Conservation (phyloP, 1,139 yeast species). For the Yamadazyma kanchanaburiensis region DNA sequence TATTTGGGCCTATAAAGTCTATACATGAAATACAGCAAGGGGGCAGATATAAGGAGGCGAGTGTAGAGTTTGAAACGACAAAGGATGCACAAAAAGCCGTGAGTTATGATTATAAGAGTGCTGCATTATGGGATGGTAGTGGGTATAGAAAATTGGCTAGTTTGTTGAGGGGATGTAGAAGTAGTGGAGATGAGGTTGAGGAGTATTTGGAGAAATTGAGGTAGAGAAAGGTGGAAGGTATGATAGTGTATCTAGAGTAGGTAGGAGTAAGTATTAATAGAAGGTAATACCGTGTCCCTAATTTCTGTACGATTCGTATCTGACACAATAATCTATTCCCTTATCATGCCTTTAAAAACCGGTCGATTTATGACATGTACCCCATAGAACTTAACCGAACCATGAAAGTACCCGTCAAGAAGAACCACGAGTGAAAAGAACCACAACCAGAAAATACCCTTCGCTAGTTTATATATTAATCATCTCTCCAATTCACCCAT, state of each 20-base stretch:
- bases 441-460: slow-evolving; percentile 1
- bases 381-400: too few relatives aligned
- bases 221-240: too few relatives aligned
- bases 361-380: slow-evolving; percentile 21
- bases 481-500: slow-evolving; percentile 81
- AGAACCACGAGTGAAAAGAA: slow-evolving; percentile 4
- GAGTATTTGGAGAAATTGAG: too few relatives aligned
- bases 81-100: slow-evolving; percentile 31
- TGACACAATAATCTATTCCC: slow-evolving; percentile 19
- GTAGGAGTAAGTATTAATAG: too few relatives aligned
- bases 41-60: slow-evolving; percentile 36
- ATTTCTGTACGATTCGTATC: slow-evolving; percentile 33
- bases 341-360: slow-evolving; percentile 18
- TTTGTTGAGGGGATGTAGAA: slow-evolving; percentile 39
- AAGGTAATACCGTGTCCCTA: too few relatives aligned
- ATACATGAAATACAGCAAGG: slow-evolving; percentile 14
- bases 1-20: slow-evolving; percentile 38
- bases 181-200: too few relatives aligned
- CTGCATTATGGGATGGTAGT: slow-evolving; percentile 46
- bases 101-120: slow-evolving; percentile 41
- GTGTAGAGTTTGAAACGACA: slow-evolving; percentile 24
- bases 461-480: slow-evolving; percentile 17
- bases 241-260: too few relatives aligned
- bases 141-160: slow-evolving; percentile 47
- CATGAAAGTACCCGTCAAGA: too few relatives aligned